Conservation (phyloP, 1,139 yeast genomes). For the Petasospora rhodanensis region DNA sequence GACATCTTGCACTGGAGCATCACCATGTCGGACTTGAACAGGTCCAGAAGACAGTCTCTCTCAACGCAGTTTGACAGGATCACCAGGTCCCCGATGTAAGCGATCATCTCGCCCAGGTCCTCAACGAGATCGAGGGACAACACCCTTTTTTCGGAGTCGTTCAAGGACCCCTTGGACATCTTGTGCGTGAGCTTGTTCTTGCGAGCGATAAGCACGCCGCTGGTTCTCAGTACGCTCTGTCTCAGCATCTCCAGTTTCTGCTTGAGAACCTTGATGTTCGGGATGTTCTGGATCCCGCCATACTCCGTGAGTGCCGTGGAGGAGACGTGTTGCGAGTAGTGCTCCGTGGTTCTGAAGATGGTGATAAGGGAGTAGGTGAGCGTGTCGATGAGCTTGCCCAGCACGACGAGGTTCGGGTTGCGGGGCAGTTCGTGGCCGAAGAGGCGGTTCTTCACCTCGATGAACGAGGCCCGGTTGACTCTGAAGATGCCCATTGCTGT, state of each 20-base stretch:
- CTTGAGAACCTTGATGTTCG: not conserved
- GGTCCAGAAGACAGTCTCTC: slow-evolving; percentile 8
- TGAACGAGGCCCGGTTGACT: slow-evolving; percentile 6
- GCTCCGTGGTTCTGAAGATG: slow-evolving; percentile 7
- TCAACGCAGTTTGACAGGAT: slow-evolving; percentile 6
- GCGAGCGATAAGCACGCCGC: slow-evolving; percentile 2
- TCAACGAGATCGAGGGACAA: not conserved
- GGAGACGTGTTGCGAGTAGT: slow-evolving; percentile 7
- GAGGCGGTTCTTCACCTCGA: slow-evolving; percentile 7
- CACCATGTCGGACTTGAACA: slow-evolving; percentile 8
- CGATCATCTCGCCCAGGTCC: slow-evolving; percentile 1
- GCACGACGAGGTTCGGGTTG: slow-evolving; percentile 1
- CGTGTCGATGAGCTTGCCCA: slow-evolving; percentile 7
- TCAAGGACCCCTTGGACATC: too few species aligned
- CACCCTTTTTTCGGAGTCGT: too few species aligned
- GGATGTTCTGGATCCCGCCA: too few species aligned
- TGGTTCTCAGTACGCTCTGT: slow-evolving; percentile 2
- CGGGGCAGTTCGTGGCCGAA: slow-evolving; percentile 5
- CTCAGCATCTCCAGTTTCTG: slow-evolving; percentile 1
- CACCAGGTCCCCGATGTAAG: slow-evolving; percentile 5
- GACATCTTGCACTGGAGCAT: slow-evolving; percentile 6
- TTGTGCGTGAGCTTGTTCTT: slow-evolving; percentile 5
- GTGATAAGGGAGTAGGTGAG: slow-evolving; percentile 7
- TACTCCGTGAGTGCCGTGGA: not conserved
- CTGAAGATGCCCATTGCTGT: slow-evolving; percentile 6